A percentile compares a stretch with the other conserved stretches of the same genome.
Evolutionary conservation across 345 rosid genomes (phyloP).

Genomic region (Eucalyptus regnans): DNA sequence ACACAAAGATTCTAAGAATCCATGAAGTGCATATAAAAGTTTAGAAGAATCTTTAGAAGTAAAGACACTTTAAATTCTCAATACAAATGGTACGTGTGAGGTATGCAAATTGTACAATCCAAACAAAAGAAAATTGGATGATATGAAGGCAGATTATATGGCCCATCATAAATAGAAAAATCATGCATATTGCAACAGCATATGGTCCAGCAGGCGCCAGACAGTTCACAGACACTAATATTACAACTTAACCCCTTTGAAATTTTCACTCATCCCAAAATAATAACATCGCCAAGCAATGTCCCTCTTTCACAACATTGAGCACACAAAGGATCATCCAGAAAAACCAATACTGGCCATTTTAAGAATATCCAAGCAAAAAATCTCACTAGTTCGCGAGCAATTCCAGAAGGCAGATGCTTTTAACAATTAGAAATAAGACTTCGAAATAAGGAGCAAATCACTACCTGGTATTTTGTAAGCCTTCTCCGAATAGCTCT

Average conservation of each 20-base stretch:
- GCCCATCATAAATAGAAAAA: background rate
- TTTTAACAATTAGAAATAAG: background rate
- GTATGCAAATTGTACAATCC: background rate
- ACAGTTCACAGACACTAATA: background rate
- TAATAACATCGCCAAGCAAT: background rate
- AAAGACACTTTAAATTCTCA: background rate
- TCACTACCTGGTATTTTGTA: constrained; percentile 78
- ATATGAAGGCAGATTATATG: background rate
- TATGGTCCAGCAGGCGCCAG: background rate
- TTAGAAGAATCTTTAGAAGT: background rate
- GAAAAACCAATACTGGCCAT: background rate
- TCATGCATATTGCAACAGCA: background rate
- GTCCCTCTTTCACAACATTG: background rate
- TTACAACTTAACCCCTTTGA: background rate
- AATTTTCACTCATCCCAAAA: background rate
- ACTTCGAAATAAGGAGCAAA: background rate
- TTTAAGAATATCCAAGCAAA: background rate
- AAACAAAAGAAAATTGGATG: background rate
- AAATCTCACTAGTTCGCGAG: background rate
- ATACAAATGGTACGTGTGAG: background rate
- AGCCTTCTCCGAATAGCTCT: constrained; percentile 87
- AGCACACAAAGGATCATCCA: background rate
- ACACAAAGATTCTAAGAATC: background rate
- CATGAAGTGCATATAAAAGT: background rate
- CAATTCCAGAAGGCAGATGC: background rate